Evolutionary conservation across 352 stramenopile genomes (phyloP), one percentile per base, ranked within the genome.

Genomic region (Phytophthora meadii): DNA sequence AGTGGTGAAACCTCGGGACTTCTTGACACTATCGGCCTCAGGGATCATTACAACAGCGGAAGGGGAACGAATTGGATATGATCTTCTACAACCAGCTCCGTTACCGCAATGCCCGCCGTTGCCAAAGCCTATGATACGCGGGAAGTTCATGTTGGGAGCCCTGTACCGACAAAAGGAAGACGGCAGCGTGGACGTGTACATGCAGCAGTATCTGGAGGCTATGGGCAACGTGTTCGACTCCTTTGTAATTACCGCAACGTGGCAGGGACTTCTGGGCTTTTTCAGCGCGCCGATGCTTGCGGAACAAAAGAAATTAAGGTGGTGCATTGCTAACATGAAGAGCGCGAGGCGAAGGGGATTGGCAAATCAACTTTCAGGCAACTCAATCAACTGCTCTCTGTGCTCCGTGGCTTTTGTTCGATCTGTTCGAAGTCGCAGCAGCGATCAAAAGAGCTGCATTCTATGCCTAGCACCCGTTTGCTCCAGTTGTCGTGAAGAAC

Each of bases 21-120:
- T 77, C 30, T 25, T 88, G 17, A 54, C 81, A 11, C 56, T 88
- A 9, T 71, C 79, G 17, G 66, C 79, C 7, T 76, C 76, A 0
- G 79, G 79, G 12, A 46, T 86, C 14, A 53, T 81, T 8, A 77
- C 50, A 17, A 70, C 67, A 7, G 52, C 65, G 11, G 68, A 79
- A 17, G 71, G 64, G n/a, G 74, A 84, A 50, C 68, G 74, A 17
- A 72, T 86, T 32, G 79, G 79, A 6, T 88, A 84, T 42, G 70
- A 84, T 47, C 50, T 88, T 41, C 61, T 86, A 67, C 74, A 84
- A 53, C 82, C 79, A 4, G 77, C 77, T 6, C 65, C 79, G 10
- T 57, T 87, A 11, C 50, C 65, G 3, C 57, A 76, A 39, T 78
- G 70, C n/a, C 47, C 40, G 11, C 65, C 59, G 17, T 28, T 68